These are phyloP conservation scores for Staphylotrichum tortipilum DNA, from an alignment of 495 filamentous ascomycete species.

Conservation along the genomic window DNA sequence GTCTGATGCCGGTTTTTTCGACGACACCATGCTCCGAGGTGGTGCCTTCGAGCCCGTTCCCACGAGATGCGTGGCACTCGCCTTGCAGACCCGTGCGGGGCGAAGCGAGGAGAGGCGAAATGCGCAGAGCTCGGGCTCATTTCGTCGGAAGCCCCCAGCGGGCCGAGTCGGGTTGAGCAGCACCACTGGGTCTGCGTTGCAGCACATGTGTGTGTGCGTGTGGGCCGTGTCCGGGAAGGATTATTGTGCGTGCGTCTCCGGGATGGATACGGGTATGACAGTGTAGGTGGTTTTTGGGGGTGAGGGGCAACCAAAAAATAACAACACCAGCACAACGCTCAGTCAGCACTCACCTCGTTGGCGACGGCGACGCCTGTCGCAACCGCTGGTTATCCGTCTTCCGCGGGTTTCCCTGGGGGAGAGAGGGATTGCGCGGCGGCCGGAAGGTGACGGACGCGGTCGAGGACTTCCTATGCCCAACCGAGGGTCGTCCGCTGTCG, in stretches of 20 bases:
- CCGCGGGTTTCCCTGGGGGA: constrained; percentile 38
- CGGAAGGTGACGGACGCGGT: constrained; percentile 36
- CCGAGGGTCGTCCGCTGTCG: constrained; percentile 13
- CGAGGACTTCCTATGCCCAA: constrained; percentile 35
- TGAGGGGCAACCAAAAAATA: too few species aligned
- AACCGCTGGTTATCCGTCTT: constrained; percentile 35
- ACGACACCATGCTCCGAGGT: too few species aligned
- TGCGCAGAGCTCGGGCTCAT: too few species aligned
- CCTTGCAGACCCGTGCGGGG: background rate
- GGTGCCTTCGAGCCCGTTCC: background rate
- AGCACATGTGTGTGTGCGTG: background rate
- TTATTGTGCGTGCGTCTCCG: background rate
- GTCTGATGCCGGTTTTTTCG: background rate
- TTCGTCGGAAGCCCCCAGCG: too few species aligned
- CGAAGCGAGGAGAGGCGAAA: too few species aligned
- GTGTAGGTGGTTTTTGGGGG: too few species aligned
- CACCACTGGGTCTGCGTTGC: constrained; percentile 18
- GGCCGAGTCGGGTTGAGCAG: constrained; percentile 4
- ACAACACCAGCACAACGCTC: constrained; percentile 6
- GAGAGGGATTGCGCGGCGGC: constrained; percentile 30
- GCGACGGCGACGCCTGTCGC: constrained; percentile 38
- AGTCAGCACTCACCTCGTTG: constrained; percentile 35
- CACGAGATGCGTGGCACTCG: background rate
- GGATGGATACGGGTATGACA: too few species aligned
- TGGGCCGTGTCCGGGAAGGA: constrained; percentile 7